phyloP scores from a whole-genome alignment of 768 basidiomycete genomes.

The Gloeophyllum trabeum region DNA sequence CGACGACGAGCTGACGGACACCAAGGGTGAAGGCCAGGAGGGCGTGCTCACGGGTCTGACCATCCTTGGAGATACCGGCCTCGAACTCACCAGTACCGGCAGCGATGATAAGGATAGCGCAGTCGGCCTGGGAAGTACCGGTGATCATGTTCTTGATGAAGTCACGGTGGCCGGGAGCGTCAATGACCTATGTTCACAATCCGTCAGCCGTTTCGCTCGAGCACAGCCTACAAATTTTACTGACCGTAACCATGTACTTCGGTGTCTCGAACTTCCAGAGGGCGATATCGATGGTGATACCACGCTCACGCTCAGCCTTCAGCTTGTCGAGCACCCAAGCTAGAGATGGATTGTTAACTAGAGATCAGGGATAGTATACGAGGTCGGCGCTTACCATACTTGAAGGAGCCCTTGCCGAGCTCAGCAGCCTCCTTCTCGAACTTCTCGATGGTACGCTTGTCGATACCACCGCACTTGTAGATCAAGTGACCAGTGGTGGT shows the following conservation, averaged over 20 bases:
- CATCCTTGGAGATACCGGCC: constrained; percentile 99
- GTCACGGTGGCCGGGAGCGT: constrained; percentile 99
- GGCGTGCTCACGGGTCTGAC: constrained; percentile 99
- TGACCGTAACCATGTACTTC: constrained; percentile 84
- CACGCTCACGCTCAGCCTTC: constrained; percentile 99
- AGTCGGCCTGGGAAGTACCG: constrained; percentile 99
- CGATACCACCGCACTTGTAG: constrained; percentile 99
- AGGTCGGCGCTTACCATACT: constrained; percentile 61
- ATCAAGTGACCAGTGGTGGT: constrained; percentile 99
- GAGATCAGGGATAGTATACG: no score
- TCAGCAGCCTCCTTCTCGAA: constrained; percentile 99
- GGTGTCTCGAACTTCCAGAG: constrained; percentile 99
- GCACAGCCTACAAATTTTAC: constrained; percentile 17
- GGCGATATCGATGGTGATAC: constrained; percentile 99
- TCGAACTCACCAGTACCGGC: constrained; percentile 99
- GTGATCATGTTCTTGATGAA: constrained; percentile 99
- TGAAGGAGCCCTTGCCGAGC: constrained; percentile 98
- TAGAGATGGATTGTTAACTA: constrained; percentile 26
- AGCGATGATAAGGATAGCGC: constrained; percentile 99
- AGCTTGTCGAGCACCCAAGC: constrained; percentile 99
- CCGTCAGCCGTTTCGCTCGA: constrained; percentile 5
- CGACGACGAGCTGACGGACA: constrained; percentile 99
- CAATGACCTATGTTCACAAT: constrained; percentile 64
- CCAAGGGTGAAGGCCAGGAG: constrained; percentile 99
- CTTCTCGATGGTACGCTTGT: constrained; percentile 99